Evolutionary conservation across 73 alveolate species (phyloP), one percentile per base, ranked within the genome.

Genomic region (Paramecium sonneborni): DNA sequence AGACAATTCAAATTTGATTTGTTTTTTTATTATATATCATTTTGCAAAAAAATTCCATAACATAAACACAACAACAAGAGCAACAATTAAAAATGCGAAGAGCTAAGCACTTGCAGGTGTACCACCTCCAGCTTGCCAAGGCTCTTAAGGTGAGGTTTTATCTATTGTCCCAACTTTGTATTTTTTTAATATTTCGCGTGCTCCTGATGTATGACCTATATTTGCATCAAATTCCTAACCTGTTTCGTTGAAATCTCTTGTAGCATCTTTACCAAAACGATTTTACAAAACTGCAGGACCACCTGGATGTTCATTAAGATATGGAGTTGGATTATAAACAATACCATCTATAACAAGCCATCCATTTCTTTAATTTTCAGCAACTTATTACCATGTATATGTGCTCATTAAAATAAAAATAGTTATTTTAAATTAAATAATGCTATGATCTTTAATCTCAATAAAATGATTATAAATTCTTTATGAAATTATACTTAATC

Each of bases 281-380:
- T 70, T 88, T 43, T 76, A 44, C 24, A 88, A 35, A 1, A 88
- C 85, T 39, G 87, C 76, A 26, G 94, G 91, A 30, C 85, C 94
- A 5, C 94, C 91, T 56, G 91, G 91, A 48, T 70, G 94, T 20
- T 70, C 90, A 43, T 88, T 70, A n/a, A 88, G 26, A 48, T 88
- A 88, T 3, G 57, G 41, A 0, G 85, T 43, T 30, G 94, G 82
- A 44, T 88, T 24, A 48, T 43, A 70, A 1, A 88, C 82, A 14
- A 69, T 23, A 35, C 84, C 87, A 4, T 88, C 87, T 23, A 88
- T 67, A 21, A 88, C 94, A 39, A 88, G 76, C 94, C 94, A 88
- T 37, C 84, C 56, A 48, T 70, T 82, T 38, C 26, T 82, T 70
- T 68, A 35, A 70, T 76, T 70, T 62, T 88, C 21, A 0, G 57